Percentiles rank a stretch among this genome's conserved stretches.
Conservation (phyloP, 2,329 filamentous ascomycete genomes). For the Trichoderma semiorbis region DNA sequence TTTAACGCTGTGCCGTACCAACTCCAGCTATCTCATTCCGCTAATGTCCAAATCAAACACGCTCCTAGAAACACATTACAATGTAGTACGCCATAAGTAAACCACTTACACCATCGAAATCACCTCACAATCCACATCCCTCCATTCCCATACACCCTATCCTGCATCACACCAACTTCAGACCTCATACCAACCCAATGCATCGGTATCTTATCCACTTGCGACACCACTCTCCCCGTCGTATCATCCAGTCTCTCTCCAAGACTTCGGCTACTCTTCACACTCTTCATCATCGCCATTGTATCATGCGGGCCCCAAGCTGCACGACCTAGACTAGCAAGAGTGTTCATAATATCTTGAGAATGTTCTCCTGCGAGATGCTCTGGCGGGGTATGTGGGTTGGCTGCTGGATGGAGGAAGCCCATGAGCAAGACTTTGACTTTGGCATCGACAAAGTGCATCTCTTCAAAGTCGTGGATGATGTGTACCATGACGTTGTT, state of each 20-base stretch:
- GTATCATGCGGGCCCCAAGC: conserved; percentile 43
- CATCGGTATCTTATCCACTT: conserved; percentile 56
- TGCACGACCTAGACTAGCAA: conserved; percentile 45
- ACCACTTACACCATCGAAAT: not conserved
- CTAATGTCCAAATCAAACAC: not conserved
- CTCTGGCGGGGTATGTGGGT: conserved; percentile 18
- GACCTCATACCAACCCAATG: conserved; percentile 58
- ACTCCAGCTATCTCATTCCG: not conserved
- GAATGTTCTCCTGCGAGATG: conserved; percentile 31
- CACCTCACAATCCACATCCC: conserved; percentile 45
- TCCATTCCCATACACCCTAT: conserved; percentile 47
- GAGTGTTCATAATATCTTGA: conserved; percentile 41
- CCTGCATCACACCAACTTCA: conserved; percentile 43
- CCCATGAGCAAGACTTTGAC: conserved; percentile 59
- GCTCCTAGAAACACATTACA: not conserved
- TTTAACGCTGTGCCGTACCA: not conserved
- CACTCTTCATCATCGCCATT: conserved; percentile 36
- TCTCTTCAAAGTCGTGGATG: conserved; percentile 47
- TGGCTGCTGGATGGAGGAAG: conserved; percentile 44
- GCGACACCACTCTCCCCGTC: conserved; percentile 49
- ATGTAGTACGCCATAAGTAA: not conserved
- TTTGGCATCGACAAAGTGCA: conserved; percentile 39
- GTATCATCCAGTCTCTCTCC: conserved; percentile 46
- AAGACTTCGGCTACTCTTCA: conserved; percentile 41
- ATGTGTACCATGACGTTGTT: conserved; percentile 54